Conservation (phyloP, 2,329 filamentous ascomycete genomes). For the Ophiocordyceps australis region DNA sequence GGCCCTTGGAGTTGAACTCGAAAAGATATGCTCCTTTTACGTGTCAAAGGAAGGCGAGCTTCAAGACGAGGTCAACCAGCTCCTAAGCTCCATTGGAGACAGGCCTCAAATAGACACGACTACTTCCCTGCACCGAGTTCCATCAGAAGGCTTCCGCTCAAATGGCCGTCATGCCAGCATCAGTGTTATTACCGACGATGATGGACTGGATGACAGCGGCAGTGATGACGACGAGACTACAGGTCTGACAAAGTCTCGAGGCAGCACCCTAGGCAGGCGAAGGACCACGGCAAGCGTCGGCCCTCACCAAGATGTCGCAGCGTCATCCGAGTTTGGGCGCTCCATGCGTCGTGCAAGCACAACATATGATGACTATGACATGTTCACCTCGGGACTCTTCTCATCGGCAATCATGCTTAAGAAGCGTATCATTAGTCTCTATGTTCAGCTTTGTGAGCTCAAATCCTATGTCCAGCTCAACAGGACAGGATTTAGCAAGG, state of each 20-base stretch:
- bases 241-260: conserved; percentile 26
- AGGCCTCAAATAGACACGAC: conserved; percentile 30
- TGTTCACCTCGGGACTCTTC: conserved; percentile 41
- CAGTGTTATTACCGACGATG: conserved; percentile 36
- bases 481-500: conserved; percentile 89
- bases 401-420: conserved; percentile 70
- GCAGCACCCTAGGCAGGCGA: conserved; percentile 19
- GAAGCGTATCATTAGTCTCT: conserved; percentile 73
- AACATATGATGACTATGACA: conserved; percentile 56
- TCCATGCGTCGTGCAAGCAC: conserved; percentile 44
- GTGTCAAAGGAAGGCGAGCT: conserved; percentile 78
- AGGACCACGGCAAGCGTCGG: conserved; percentile 18
- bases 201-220: conserved; percentile 36
- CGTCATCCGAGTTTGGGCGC: conserved; percentile 39
- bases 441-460: conserved; percentile 85
- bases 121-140: conserved; percentile 14
- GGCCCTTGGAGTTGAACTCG: conserved; percentile 72
- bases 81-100: conserved; percentile 60
- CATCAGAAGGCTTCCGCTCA: conserved; percentile 9
- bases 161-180: conserved; percentile 13
- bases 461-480: conserved; percentile 95
- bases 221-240: conserved; percentile 44
- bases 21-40: conserved; percentile 90
- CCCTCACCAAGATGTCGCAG: conserved; percentile 34
- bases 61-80: conserved; percentile 56